These are phyloP conservation scores for Cercospora zeina DNA, from an alignment of 2,329 filamentous ascomycete species.

Conservation along the genomic window DNA sequence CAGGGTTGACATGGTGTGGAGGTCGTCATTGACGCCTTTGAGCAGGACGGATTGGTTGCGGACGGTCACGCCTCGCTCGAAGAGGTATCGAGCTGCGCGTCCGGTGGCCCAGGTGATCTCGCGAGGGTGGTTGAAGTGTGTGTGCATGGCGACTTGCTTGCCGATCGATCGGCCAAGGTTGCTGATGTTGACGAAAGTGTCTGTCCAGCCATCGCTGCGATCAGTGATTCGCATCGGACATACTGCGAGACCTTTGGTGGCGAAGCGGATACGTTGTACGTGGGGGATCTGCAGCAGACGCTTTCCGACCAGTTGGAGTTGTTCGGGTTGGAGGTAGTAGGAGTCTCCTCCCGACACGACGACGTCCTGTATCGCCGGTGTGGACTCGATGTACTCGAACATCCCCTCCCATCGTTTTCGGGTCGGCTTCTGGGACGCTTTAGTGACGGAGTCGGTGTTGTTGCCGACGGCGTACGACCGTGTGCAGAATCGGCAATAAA, in stretches of 20 bases:
- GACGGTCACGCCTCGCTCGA: slow-evolving; percentile 55
- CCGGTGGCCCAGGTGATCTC: slow-evolving; percentile 63
- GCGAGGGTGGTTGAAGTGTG: slow-evolving; percentile 64
- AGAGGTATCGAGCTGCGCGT: slow-evolving; percentile 54
- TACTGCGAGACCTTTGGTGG: slow-evolving; percentile 63
- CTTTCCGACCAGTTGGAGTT: slow-evolving; percentile 57
- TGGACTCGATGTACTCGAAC: slow-evolving; percentile 59
- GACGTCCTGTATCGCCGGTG: slow-evolving; percentile 56
- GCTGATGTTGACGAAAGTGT: slow-evolving; percentile 54
- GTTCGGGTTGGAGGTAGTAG: slow-evolving; percentile 57
- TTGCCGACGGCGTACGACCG: slow-evolving; percentile 60
- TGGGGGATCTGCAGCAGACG: slow-evolving; percentile 59
- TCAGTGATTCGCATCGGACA: slow-evolving; percentile 59
- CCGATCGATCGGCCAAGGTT: slow-evolving; percentile 54
- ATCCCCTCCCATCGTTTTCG: slow-evolving; percentile 58
- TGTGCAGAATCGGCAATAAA: slow-evolving; percentile 65
- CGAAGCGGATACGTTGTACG: slow-evolving; percentile 61
- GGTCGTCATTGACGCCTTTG: slow-evolving; percentile 59
- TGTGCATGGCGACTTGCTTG: slow-evolving; percentile 64
- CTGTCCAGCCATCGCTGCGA: slow-evolving; percentile 54
- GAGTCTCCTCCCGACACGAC: slow-evolving; percentile 65
- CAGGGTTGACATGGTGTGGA: slow-evolving; percentile 55
- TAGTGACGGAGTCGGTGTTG: slow-evolving; percentile 54
- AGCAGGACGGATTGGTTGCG: slow-evolving; percentile 63
- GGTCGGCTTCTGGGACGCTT: slow-evolving; percentile 33